Percentiles rank a stretch among this genome's conserved stretches.
Conservation (phyloP, 495 filamentous ascomycete genomes). For the Aspergillus mulundensis region DNA sequence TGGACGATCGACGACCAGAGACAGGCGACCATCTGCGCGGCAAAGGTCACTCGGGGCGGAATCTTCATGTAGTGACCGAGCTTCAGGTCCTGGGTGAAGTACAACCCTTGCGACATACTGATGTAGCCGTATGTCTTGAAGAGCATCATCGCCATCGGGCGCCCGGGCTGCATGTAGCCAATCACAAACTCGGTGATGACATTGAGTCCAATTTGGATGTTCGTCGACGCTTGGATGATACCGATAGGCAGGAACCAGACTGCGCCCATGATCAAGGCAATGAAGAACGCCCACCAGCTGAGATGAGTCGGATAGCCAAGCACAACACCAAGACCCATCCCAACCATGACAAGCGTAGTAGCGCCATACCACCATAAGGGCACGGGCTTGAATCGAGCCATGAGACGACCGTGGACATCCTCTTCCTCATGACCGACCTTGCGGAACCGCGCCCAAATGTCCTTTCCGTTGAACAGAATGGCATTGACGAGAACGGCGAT, state of each 20-base stretch:
- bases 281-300: conserved; percentile 51
- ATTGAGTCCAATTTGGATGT: conserved; percentile 52
- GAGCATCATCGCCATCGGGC: conserved; percentile 61
- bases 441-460: conserved; percentile 49
- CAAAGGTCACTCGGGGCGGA: conserved; percentile 56
- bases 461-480: conserved; percentile 51
- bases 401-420: conserved; percentile 63
- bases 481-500: conserved; percentile 53
- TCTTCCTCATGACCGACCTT: conserved; percentile 51
- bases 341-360: conserved; percentile 47
- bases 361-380: conserved; percentile 62
- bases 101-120: conserved; percentile 52
- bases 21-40: conserved; percentile 51
- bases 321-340: conserved; percentile 48
- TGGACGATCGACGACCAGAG: conserved; percentile 58
- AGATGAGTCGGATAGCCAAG: conserved; percentile 51
- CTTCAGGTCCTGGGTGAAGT: conserved; percentile 50
- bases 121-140: conserved; percentile 63
- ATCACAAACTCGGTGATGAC: conserved; percentile 60
- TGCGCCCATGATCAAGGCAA: conserved; percentile 45
- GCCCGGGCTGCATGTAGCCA: conserved; percentile 60
- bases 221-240: conserved; percentile 51
- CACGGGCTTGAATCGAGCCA: conserved; percentile 54
- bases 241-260: conserved; percentile 53
- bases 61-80: conserved; percentile 65